Evolutionary conservation across 2,329 filamentous ascomycete species (phyloP).

Genomic region (Albophoma yamanashiensis): DNA sequence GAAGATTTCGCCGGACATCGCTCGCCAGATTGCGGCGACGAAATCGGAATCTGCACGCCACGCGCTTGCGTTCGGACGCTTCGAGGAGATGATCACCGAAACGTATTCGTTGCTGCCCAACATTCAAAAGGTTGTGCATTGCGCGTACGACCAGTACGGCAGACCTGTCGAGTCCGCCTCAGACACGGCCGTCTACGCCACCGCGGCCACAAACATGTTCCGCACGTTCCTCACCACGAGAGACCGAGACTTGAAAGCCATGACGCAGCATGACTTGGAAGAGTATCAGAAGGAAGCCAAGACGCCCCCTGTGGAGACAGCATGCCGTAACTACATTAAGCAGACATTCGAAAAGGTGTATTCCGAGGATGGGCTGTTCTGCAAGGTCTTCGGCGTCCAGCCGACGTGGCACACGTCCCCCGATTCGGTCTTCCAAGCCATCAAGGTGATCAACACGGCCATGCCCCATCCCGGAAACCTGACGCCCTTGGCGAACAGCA

Average conservation of each 20-base stretch:
- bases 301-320: constrained; percentile 39
- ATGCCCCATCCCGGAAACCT: constrained; percentile 45
- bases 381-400: constrained; percentile 45
- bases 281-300: constrained; percentile 43
- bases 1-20: constrained; percentile 42
- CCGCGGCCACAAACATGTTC: constrained; percentile 43
- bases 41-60: constrained; percentile 49
- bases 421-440: constrained; percentile 38
- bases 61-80: constrained; percentile 49
- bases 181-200: constrained; percentile 41
- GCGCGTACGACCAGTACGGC: constrained; percentile 42
- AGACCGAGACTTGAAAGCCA: constrained; percentile 40
- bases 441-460: constrained; percentile 38
- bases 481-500: constrained; percentile 35
- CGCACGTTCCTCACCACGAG: constrained; percentile 40
- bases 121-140: constrained; percentile 38
- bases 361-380: constrained; percentile 42
- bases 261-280: constrained; percentile 43
- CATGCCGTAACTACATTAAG: constrained; percentile 46
- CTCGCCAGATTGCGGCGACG: constrained; percentile 40
- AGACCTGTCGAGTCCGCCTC: constrained; percentile 28
- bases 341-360: constrained; percentile 49
- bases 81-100: constrained; percentile 46
- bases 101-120: constrained; percentile 46
- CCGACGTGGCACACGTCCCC: constrained; percentile 38